Evolutionary conservation across 352 stramenopile genomes (phyloP).

Genomic region (Pythium rhizo-oryzae): DNA sequence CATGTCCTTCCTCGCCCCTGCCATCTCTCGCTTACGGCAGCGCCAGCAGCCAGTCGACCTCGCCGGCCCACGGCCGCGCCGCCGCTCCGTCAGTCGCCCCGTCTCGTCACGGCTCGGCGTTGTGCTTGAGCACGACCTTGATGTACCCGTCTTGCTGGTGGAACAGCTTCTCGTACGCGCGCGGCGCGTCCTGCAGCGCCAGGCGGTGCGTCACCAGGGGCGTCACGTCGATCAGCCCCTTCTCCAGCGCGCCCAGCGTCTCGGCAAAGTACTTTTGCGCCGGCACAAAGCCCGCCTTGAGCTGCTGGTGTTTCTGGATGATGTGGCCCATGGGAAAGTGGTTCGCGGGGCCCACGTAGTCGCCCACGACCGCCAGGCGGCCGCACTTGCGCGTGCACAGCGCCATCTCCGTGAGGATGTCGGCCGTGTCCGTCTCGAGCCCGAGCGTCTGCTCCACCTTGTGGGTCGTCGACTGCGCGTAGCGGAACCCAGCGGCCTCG

Average conservation of each 20-base stretch:
- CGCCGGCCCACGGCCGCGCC: not conserved
- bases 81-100: not conserved
- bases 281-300: constrained; percentile 36
- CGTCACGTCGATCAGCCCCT: constrained; percentile 33
- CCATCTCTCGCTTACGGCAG: not conserved
- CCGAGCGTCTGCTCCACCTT: constrained; percentile 34
- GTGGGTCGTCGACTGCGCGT: constrained; percentile 26
- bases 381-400: constrained; percentile 41
- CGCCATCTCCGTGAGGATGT: constrained; percentile 39
- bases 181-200: constrained; percentile 33
- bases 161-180: constrained; percentile 38
- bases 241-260: constrained; percentile 33
- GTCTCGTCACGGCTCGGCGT: constrained; percentile 12
- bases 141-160: constrained; percentile 36
- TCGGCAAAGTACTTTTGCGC: constrained; percentile 39
- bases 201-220: constrained; percentile 36
- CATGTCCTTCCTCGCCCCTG: too few species aligned
- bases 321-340: constrained; percentile 49
- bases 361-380: constrained; percentile 34
- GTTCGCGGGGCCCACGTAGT: constrained; percentile 38
- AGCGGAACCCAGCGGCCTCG: constrained; percentile 40
- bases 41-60: not conserved
- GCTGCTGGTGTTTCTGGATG: constrained; percentile 46
- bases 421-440: constrained; percentile 30
- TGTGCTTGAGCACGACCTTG: constrained; percentile 37